Base-by-base conservation (phyloP, 768 basidiomycete genomes). In the Lyophyllum decastes region DNA sequence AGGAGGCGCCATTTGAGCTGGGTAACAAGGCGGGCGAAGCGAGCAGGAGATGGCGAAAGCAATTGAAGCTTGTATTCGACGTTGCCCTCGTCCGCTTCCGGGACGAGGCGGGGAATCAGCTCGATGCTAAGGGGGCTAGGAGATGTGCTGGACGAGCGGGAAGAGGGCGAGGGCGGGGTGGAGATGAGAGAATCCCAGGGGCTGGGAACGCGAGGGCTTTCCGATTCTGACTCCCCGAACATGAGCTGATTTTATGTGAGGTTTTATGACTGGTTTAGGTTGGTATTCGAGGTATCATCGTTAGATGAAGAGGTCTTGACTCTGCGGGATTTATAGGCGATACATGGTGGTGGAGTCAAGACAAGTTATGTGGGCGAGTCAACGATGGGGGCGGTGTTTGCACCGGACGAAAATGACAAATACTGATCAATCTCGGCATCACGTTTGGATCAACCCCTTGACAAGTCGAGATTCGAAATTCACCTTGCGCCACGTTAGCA, bases 41-140 rank as follows among this genome's bases (percentile, higher is more conserved):
- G 90, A 4, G 85, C 80, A 0, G 85, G 83, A 14, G 90, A 80
- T 0, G 94, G 92, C 49, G 86, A 79, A 40, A 94, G 82, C 21
- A 96, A 86, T 70, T 94, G 92, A 33, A 96, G 83, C 73, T 97
- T 97, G 78, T 97, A 97, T 72, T 97, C 94, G 58, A 97, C 86
- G 66, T 94, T 95, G 9, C 94, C 94, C 73, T 90, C 78, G 66
- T 94, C 92, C 19, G 82, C 81, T 66, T 94, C 92, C 1, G 92
- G 90, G 5, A 86, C 83, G 8, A 94, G 83, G 48, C 84, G 83
- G 0, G 89, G 89, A 2, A 89, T 76, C 45, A 72, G 67, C 49
- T 74, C 71, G 21, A 62, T 53, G 12, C 67, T 63, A 0, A 73
- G 65, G 7, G 72, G 71, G 61, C 71, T 76, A 22, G 69, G 71